phyloP scores from a whole-genome alignment of 73 alveolate species.

The Paramecium caudatum region DNA sequence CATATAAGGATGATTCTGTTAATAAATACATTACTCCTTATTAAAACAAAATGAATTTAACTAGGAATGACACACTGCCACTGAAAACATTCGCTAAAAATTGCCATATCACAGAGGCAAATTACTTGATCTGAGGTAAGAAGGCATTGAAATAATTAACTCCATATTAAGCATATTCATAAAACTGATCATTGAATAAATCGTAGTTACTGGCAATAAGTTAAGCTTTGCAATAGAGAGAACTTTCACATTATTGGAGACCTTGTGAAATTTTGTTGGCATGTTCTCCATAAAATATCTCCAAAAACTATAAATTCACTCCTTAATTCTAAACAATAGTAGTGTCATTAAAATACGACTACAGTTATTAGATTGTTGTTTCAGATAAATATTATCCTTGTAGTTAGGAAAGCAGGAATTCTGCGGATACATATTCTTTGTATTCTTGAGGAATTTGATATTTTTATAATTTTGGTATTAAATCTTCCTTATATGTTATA shows the following conservation, averaged over 20 bases:
- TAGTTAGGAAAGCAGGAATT: not conserved
- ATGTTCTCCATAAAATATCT: slow-evolving; percentile 53
- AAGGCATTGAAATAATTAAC: not conserved
- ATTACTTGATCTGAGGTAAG: not conserved
- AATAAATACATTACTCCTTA: slow-evolving; percentile 52
- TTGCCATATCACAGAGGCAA: not conserved
- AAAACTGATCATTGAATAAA: slow-evolving; percentile 18
- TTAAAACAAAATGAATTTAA: not conserved
- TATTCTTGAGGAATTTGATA: slow-evolving; percentile 28
- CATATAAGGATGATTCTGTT: not conserved
- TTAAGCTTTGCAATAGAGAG: slow-evolving; percentile 17
- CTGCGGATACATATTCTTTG: slow-evolving; percentile 19
- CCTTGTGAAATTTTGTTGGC: not conserved
- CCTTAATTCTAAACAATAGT: not conserved
- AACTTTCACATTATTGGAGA: not conserved
- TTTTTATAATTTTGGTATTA: slow-evolving; percentile 17
- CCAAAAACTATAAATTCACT: not conserved
- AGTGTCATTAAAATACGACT: not conserved
- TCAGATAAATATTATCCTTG: slow-evolving; percentile 11
- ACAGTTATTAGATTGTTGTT: not conserved
- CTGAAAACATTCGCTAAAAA: not conserved
- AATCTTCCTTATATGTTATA: slow-evolving; percentile 2
- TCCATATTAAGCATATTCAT: slow-evolving; percentile 15
- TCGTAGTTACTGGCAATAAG: not conserved
- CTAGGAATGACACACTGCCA: slow-evolving; percentile 24